Base-by-base conservation (phyloP, 2,329 filamentous ascomycete genomes). In the Colletotrichum echinochloae region DNA sequence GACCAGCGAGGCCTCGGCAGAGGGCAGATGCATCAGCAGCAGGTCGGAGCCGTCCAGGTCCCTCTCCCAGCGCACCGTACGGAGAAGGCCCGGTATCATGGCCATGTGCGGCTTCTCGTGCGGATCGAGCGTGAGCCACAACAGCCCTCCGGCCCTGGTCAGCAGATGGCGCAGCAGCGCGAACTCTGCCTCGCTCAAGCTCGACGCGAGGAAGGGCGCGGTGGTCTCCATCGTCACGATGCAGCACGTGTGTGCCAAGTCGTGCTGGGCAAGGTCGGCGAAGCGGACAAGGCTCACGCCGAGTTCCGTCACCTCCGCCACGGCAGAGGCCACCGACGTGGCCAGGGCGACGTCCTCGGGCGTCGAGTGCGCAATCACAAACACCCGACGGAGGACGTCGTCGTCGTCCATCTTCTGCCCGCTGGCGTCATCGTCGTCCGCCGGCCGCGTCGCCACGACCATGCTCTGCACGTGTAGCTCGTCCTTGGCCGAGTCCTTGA, bases 1-100 rank as follows among this genome's bases (percentile, higher is more conserved):
- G 3, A 51, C 48, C 26, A 51, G 48, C 26, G 26, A 30, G 48
- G 60, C 46, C 11, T 62, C 46, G 33, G 60, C 12, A 33, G 60
- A 62, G 60, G 60, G 60, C 1, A 62, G 48, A 7, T 62, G 60
- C 18, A 62, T 5, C 16, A 62, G 60, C 60, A 62, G n/a, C 46
- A 62, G 60, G 23, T 62, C 60, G 3, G 60, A 62, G 46, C 60
- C 60, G 46, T 62, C 60, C n/a, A 62, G 46, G 23, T 62, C 46
- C 33, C 60, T 62, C 60, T 62, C 60, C 60, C 60, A 62, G 60
- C 60, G 60, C 14, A 62, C 60, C n/a, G 60, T 62, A 62, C 60
- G 60, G 8, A 62, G 60, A 20, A 62, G 60, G 1, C 60, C 60
- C 11, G 33, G 48, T 41, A 62, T 62, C 60, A 62, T n/a, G 16